Evolutionary conservation across 202 grass and related monocot genomes (phyloP).

Genomic region (Digitaria exilis): DNA sequence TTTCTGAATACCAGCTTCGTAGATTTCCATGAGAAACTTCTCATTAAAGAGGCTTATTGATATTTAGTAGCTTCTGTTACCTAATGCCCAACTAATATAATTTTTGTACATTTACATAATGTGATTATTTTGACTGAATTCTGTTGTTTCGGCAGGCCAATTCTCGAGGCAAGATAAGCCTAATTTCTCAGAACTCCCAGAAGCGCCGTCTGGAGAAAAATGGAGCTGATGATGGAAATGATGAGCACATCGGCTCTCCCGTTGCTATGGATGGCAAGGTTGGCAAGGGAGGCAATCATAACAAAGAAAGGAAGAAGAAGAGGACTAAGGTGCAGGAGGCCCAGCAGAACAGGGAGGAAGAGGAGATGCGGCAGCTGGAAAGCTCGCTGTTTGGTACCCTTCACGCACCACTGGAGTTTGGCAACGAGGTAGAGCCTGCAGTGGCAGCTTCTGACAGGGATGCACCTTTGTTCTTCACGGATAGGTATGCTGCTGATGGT

Average conservation of each 20-base stretch:
- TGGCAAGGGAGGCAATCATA: constrained; percentile 19
- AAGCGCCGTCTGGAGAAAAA: constrained; percentile 31
- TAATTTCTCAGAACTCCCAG: constrained; percentile 52
- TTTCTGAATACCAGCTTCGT: too few species aligned
- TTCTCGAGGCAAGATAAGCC: constrained; percentile 44
- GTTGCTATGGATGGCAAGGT: constrained; percentile 15
- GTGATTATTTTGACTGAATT: background rate
- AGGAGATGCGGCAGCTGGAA: constrained; percentile 68
- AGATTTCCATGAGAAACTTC: too few species aligned
- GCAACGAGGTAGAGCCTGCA: constrained; percentile 36
- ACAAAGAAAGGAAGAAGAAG: constrained; percentile 47
- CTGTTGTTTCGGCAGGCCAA: constrained; percentile 1
- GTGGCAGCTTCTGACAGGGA: background rate
- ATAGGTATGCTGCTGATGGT: constrained; percentile 41
- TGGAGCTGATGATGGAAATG: constrained; percentile 29
- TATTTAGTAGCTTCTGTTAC: background rate
- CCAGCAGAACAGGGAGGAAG: constrained; percentile 38
- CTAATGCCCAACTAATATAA: background rate
- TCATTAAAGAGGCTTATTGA: too few species aligned
- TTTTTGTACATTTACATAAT: background rate
- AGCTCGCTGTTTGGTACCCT: constrained; percentile 58
- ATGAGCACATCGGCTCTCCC: background rate
- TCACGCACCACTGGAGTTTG: constrained; percentile 56
- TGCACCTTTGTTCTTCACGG: constrained; percentile 60
- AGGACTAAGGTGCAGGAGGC: constrained; percentile 24